phyloP scores from a whole-genome alignment of 1,284 basidiomycete species.

The Peniophora sp. region DNA sequence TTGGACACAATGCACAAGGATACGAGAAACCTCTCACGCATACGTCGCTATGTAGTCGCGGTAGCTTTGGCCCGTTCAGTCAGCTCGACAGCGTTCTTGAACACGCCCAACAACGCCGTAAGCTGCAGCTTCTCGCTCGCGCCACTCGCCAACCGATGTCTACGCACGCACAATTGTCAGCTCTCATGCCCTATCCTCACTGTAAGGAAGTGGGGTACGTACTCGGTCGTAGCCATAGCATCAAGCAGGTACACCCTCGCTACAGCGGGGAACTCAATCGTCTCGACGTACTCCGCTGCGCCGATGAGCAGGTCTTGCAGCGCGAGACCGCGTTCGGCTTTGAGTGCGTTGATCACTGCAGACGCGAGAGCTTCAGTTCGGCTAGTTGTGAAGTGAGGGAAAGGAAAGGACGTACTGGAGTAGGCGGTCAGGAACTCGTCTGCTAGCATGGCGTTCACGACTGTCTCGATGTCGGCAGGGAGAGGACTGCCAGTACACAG shows the following conservation, averaged over 20 bases:
- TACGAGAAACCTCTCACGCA: too few relatives aligned
- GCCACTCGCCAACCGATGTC: constrained; percentile 88
- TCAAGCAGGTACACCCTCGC: constrained; percentile 91
- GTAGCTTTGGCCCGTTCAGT: constrained; percentile 28
- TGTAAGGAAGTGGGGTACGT: constrained; percentile 23
- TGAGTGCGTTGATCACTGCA: constrained; percentile 80
- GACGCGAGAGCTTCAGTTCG: background rate
- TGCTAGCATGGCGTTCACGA: constrained; percentile 93
- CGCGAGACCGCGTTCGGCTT: constrained; percentile 89
- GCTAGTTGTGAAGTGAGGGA: background rate
- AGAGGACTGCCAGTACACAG: constrained; percentile 96
- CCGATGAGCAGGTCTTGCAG: constrained; percentile 93
- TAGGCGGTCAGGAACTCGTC: constrained; percentile 95
- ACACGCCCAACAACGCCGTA: constrained; percentile 85
- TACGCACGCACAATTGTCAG: constrained; percentile 27
- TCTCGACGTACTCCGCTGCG: constrained; percentile 86
- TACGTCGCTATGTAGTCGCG: too few relatives aligned
- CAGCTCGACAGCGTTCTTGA: constrained; percentile 88
- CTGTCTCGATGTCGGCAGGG: constrained; percentile 86
- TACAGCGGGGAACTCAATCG: constrained; percentile 78
- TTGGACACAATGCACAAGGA: too few relatives aligned
- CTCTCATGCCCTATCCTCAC: background rate
- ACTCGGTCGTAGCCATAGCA: constrained; percentile 87
- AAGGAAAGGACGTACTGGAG: constrained; percentile 49
- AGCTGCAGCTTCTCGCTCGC: constrained; percentile 94